Percentiles rank a stretch among this genome's conserved stretches.
phyloP scores from a whole-genome alignment of 1,284 basidiomycete species.

The Rhodotorula sp. region DNA sequence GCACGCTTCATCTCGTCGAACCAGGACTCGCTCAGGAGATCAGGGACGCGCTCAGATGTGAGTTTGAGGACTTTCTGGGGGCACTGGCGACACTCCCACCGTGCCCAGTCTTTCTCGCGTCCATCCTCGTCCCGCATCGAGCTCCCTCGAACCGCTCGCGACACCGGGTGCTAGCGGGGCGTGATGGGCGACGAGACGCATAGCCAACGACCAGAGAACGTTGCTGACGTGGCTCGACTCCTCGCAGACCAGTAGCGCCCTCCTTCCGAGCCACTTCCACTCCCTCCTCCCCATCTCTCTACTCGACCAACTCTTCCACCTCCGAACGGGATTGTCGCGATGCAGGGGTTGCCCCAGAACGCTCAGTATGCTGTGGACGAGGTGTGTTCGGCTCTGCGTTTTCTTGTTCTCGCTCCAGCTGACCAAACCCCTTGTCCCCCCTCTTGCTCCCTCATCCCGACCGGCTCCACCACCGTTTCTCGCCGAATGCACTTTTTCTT shows the following conservation, averaged over 20 bases:
- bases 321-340: background rate
- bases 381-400: background rate
- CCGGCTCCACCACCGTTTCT: background rate
- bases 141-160: too few relatives aligned
- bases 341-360: slow-evolving; percentile 30
- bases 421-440: background rate
- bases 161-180: too few relatives aligned
- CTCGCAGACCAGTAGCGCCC: background rate
- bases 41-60: too few relatives aligned
- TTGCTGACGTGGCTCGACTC: background rate
- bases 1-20: too few relatives aligned
- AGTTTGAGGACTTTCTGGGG: too few relatives aligned
- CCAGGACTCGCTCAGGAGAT: too few relatives aligned
- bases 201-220: background rate
- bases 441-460: background rate
- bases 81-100: background rate
- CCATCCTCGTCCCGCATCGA: background rate
- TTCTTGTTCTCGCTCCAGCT: background rate
- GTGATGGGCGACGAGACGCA: too few relatives aligned
- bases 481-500: too few relatives aligned
- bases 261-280: background rate
- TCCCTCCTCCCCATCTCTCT: background rate
- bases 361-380: slow-evolving; percentile 33
- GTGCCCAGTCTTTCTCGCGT: background rate
- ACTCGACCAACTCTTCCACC: background rate